phyloP scores from a whole-genome alignment of 2,329 filamentous ascomycete species.

The Ophiocordyceps camponoti-saundersi region DNA sequence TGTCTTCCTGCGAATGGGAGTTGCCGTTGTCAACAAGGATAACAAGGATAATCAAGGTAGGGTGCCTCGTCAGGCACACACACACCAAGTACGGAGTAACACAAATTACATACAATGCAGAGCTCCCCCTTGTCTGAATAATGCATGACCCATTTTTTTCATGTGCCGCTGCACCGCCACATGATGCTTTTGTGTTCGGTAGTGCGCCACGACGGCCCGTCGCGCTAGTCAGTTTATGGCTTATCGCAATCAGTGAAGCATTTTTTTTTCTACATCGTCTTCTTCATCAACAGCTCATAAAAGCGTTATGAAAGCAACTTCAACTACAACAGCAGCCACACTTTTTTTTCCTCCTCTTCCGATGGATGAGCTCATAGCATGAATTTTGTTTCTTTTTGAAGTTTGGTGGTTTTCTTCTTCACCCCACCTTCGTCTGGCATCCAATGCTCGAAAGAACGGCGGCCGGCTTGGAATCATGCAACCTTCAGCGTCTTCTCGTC shows the following conservation, averaged over 20 bases:
- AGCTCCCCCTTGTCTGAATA: background rate
- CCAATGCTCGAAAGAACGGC: constrained; percentile 43
- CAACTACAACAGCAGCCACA: too few relatives aligned
- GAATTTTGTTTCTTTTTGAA: background rate
- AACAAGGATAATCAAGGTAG: too few relatives aligned
- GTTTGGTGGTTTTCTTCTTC: background rate
- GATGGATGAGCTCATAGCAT: background rate
- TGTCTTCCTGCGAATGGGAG: too few relatives aligned
- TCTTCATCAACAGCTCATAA: too few relatives aligned
- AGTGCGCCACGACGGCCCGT: background rate
- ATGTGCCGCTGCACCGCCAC: background rate
- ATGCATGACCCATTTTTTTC: background rate
- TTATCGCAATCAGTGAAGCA: background rate
- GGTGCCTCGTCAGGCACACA: too few relatives aligned
- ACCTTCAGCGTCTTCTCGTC: constrained; percentile 32
- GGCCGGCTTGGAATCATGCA: constrained; percentile 36
- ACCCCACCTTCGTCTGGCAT: background rate
- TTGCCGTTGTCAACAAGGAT: too few relatives aligned
- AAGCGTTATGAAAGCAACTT: too few relatives aligned
- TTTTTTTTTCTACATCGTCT: background rate
- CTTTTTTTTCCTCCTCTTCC: too few relatives aligned
- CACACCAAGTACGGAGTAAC: too few relatives aligned
- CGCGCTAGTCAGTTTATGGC: background rate
- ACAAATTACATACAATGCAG: too few relatives aligned
- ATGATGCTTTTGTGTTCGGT: background rate